These are phyloP conservation scores for Pythium angustatum DNA, from an alignment of 352 stramenopile genomes.

Conservation along the genomic window DNA sequence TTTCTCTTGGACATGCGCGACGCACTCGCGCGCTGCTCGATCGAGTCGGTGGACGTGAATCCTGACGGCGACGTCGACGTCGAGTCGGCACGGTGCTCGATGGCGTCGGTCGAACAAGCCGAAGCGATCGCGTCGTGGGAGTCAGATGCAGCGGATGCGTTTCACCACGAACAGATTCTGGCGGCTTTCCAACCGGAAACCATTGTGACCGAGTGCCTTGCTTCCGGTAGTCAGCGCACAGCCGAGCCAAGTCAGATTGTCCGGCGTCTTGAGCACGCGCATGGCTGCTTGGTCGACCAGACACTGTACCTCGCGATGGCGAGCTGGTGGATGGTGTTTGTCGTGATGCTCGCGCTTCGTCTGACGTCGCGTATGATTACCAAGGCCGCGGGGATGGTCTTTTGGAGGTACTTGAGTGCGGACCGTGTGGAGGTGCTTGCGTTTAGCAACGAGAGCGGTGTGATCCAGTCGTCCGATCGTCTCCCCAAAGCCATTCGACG, in stretches of 20 bases:
- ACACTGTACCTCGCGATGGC: conserved; percentile 56
- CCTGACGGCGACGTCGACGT: neutral
- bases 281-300: conserved; percentile 56
- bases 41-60: neutral
- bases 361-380: conserved; percentile 51
- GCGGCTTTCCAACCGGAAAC: neutral
- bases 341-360: conserved; percentile 47
- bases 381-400: conserved; percentile 40
- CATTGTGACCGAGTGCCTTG: conserved; percentile 9
- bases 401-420: conserved; percentile 61
- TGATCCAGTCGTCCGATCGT: conserved; percentile 35
- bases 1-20: conserved; percentile 17
- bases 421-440: conserved; percentile 54
- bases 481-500: conserved; percentile 41
- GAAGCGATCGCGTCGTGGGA: conserved; percentile 6
- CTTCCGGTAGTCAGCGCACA: neutral
- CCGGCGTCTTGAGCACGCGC: conserved; percentile 34
- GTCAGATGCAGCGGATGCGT: neutral
- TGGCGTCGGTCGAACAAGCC: neutral
- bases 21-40: conserved; percentile 4
- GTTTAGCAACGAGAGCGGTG: conserved; percentile 54
- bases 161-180: neutral
- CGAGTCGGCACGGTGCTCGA: neutral
- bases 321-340: conserved; percentile 65
- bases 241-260: neutral